A percentile compares a stretch with the other conserved stretches of the same genome.
phyloP scores from a whole-genome alignment of 2,329 filamentous ascomycete species.

The Claviceps fusiformis region DNA sequence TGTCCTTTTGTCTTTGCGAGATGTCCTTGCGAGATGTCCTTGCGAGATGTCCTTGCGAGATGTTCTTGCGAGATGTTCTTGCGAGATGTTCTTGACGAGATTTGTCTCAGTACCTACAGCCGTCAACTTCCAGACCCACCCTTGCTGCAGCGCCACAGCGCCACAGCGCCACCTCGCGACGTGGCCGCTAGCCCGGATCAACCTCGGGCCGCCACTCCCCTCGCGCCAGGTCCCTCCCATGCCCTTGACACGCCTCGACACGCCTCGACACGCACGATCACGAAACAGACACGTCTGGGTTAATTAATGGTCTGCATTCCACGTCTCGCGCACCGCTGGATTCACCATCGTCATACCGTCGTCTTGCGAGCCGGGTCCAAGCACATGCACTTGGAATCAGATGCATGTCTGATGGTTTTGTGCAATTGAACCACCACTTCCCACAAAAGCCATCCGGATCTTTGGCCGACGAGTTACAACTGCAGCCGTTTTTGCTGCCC shows the following conservation, averaged over 20 bases:
- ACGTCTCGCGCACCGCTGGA: conserved; percentile 7
- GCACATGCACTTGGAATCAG: background rate
- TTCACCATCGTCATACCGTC: conserved; percentile 1
- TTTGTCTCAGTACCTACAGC: too few species aligned
- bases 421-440: too few species aligned
- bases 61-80: background rate
- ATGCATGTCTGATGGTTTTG: background rate
- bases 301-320: conserved; percentile 19
- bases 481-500: too few species aligned
- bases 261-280: conserved; percentile 22
- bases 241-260: conserved; percentile 9
- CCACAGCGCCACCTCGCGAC: too few species aligned
- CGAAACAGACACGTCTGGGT: conserved; percentile 31
- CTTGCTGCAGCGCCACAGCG: too few species aligned
- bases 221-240: conserved; percentile 4
- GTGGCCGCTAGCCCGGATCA: too few species aligned
- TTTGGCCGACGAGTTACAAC: too few species aligned
- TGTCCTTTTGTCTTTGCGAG: too few species aligned
- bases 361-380: background rate
- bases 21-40: background rate
- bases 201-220: background rate
- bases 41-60: too few species aligned
- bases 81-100: too few species aligned
- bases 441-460: too few species aligned
- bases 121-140: too few species aligned